These are phyloP conservation scores for Berkeleyomyces basicola DNA, from an alignment of 2,329 filamentous ascomycete species.

Conservation along the genomic window DNA sequence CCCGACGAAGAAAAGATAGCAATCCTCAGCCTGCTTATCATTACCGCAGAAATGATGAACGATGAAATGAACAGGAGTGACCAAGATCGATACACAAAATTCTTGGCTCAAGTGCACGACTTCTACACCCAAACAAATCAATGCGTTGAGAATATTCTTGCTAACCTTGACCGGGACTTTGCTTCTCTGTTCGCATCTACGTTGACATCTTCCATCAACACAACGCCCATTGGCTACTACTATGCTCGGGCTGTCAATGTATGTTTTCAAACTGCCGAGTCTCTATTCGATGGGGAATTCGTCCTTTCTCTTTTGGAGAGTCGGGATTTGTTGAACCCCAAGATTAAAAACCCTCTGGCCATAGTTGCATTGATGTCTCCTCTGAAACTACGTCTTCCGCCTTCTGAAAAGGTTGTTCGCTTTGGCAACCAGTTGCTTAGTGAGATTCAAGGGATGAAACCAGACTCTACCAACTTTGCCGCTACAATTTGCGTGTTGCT, in stretches of 20 bases:
- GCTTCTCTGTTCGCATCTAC: neutral
- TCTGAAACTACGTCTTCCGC: conserved; percentile 1
- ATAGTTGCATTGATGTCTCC: conserved; percentile 24
- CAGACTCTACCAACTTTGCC: conserved; percentile 28
- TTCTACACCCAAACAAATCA: neutral
- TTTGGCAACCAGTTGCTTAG: conserved; percentile 45
- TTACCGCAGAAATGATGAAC: neutral
- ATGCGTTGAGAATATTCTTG: neutral
- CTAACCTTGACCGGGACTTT: neutral
- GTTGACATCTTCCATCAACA: neutral
- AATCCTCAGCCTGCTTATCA: conserved; percentile 24
- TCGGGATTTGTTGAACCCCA: conserved; percentile 18
- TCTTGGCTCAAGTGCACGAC: neutral
- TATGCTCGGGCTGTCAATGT: neutral
- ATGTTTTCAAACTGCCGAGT: neutral
- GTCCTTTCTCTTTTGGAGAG: neutral
- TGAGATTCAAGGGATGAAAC: conserved; percentile 36
- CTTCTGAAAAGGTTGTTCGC: neutral
- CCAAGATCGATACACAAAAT: neutral
- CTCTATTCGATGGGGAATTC: neutral
- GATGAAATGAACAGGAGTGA: neutral
- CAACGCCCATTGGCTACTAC: neutral
- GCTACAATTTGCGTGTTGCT: conserved; percentile 37
- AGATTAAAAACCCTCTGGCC: conserved; percentile 32
- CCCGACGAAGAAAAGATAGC: neutral